These are phyloP conservation scores for Limnomonas spitsbergensis DNA, from an alignment of 139 green algal species.

Conservation along the genomic window DNA sequence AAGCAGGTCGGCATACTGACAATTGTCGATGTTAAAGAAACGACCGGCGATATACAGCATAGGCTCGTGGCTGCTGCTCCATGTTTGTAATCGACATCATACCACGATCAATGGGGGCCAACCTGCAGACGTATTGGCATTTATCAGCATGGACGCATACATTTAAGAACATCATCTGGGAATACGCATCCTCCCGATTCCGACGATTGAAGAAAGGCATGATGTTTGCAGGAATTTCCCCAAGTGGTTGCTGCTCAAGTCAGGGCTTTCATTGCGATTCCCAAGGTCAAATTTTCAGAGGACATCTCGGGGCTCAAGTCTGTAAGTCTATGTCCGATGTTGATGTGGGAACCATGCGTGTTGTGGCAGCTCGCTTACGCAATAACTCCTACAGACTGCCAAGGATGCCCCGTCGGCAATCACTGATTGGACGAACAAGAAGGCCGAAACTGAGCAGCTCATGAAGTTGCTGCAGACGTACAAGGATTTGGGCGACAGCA, in stretches of 20 bases:
- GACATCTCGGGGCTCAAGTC: neutral
- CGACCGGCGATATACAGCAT: no score
- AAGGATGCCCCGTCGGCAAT: slow-evolving; percentile 34
- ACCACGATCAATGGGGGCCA: neutral
- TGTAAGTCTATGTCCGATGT: no score
- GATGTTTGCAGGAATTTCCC: neutral
- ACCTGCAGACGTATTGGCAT: no score
- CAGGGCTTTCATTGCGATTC: neutral
- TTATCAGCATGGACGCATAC: no score
- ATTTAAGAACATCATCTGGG: no score
- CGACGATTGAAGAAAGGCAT: no score
- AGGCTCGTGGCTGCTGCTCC: no score
- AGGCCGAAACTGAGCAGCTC: slow-evolving; percentile 40
- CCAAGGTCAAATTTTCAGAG: neutral
- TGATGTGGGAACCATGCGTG: no score
- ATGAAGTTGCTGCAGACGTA: slow-evolving; percentile 57
- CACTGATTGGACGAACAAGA: slow-evolving; percentile 40
- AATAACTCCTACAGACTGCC: slow-evolving; percentile 30
- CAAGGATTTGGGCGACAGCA: slow-evolving; percentile 55
- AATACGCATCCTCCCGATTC: no score
- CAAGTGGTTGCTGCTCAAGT: neutral
- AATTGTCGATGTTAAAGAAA: no score
- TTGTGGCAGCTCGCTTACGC: no score
- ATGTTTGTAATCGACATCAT: no score
- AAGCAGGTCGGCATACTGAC: neutral